Base-by-base conservation (phyloP, 2,329 filamentous ascomycete species). In the Aspergillus pseudoglaucus region DNA sequence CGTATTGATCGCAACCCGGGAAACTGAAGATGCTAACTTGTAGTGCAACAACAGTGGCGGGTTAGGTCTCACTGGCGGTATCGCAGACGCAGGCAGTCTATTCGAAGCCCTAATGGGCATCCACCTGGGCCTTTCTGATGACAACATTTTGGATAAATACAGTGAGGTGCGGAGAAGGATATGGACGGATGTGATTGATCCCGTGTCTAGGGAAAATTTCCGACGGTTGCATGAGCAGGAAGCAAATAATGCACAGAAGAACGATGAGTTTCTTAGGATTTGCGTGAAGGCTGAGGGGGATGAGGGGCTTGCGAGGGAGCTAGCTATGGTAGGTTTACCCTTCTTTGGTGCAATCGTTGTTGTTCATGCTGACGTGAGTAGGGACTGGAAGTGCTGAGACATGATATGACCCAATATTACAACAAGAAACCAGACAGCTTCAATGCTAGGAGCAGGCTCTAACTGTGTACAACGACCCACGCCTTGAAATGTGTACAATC, bases 41-140 rank as follows among this genome's bases (percentile, higher is more conserved):
- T 45, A 6, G 20, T 46, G 8, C 6, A 8, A 30, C 15, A 27
- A 75, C 39, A 61, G 76, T 64, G 82, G 82, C 41, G 82, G 82
- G 0, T 67, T 84, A 14, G 82, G 82, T 1, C 75, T 84, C 44
- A 84, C 80, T 0, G 80, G 81, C 5, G 82, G 82, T 0, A 79
- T 85, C 47, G 78, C 80, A n/a, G 82, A 84, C 53, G 74, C 82
- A 2, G 81, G 79, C 9, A 79, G 79, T 0, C 70, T 85, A 5
- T 80, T 75, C 49, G 80, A 85, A 54, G 82, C 80, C 56, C 70
- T 84, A 8, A 59, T 63, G 7, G 72, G 71, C 1, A 71, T 74
- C 15, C 61, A 72, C 48, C 59, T 65, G 4, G 67, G 64, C 2
- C 49, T 63, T 4, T 66, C 67, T 2, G 66, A 70, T 49, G 65